Percentiles rank a stretch among this genome's conserved stretches.
These are phyloP conservation scores for Trichoderma asperelloides DNA, from an alignment of 495 filamentous ascomycete genomes.

Conservation along the genomic window DNA sequence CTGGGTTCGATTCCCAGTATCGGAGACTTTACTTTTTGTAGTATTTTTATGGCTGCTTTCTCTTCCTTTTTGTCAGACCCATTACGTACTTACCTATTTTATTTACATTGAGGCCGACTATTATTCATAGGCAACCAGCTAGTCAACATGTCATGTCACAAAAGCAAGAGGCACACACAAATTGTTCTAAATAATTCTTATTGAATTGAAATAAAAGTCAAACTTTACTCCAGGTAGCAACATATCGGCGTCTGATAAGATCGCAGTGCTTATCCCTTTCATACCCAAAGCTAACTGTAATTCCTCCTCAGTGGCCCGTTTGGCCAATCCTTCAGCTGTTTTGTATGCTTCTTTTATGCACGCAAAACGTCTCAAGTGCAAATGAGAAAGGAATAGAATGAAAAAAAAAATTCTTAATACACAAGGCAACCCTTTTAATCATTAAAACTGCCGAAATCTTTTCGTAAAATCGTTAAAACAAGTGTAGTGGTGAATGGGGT, in stretches of 20 bases:
- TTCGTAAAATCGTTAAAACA: slow-evolving; percentile 5
- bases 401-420: slow-evolving; percentile 12
- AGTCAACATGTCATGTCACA: neutral
- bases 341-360: neutral
- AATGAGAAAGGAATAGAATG: neutral
- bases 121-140: no score
- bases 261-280: neutral
- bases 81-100: neutral
- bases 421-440: neutral
- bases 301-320: neutral
- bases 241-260: neutral
- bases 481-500: neutral
- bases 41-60: neutral
- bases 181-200: neutral
- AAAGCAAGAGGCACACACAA: neutral
- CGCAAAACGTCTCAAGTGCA: neutral
- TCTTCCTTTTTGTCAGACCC: no score
- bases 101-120: no score
- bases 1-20: slow-evolving; percentile 4
- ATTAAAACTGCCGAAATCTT: neutral
- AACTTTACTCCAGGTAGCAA: neutral
- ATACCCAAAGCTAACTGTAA: neutral
- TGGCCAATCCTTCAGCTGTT: slow-evolving; percentile 1
- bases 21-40: neutral
- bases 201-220: neutral